Conservation (phyloP, 2,329 filamentous ascomycete genomes). For the Neopestalotiopsis sp. region DNA sequence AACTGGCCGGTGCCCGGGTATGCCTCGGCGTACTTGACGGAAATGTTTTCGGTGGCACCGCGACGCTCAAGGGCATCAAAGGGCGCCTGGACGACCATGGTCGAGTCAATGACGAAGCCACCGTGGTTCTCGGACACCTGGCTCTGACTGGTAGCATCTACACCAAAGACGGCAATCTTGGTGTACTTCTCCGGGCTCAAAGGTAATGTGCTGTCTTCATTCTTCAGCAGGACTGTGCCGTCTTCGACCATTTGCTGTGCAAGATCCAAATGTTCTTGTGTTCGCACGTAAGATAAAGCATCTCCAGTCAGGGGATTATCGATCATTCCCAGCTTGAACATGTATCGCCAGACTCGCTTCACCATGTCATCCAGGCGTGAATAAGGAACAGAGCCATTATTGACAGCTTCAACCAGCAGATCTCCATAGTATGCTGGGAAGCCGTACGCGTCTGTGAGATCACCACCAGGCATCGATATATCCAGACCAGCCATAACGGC, state of each 20-base stretch:
- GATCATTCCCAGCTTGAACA: conserved; percentile 14
- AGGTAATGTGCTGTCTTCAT: not conserved
- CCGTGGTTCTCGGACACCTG: conserved; percentile 25
- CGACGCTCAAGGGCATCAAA: conserved; percentile 19
- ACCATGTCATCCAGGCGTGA: conserved; percentile 11
- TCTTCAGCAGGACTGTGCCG: conserved; percentile 6
- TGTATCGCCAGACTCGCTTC: conserved; percentile 7
- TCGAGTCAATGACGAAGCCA: conserved; percentile 24
- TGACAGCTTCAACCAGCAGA: not conserved
- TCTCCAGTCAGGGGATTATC: conserved; percentile 11
- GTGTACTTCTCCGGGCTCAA: not conserved
- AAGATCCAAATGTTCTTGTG: conserved; percentile 13
- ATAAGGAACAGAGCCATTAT: not conserved
- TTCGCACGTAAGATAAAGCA: conserved; percentile 8
- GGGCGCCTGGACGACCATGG: conserved; percentile 23
- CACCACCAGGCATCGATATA: conserved; percentile 10
- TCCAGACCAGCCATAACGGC: conserved; percentile 1
- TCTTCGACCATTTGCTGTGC: conserved; percentile 14
- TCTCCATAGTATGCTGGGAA: conserved; percentile 13
- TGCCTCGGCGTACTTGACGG: conserved; percentile 22
- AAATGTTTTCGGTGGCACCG: conserved; percentile 22
- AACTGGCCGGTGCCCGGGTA: conserved; percentile 25
- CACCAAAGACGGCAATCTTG: conserved; percentile 8
- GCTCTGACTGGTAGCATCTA: conserved; percentile 19
- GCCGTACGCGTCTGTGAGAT: conserved; percentile 1